These are phyloP conservation scores for Lachancea waltii DNA, from an alignment of 805 yeast species.

Conservation along the genomic window DNA sequence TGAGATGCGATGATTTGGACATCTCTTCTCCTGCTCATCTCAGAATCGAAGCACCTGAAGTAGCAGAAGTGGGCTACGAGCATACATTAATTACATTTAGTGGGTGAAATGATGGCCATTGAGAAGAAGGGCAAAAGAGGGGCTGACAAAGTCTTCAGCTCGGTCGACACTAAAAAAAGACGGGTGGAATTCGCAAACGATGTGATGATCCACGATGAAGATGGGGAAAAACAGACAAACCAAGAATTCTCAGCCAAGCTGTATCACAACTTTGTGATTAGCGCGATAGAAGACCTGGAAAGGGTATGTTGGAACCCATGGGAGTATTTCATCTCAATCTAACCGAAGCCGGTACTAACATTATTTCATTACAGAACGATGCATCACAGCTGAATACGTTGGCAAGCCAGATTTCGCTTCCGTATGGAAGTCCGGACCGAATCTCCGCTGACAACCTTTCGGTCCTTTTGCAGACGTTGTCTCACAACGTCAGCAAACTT, in stretches of 20 bases:
- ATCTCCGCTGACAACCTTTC: conserved; percentile 47
- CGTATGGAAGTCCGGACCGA: conserved; percentile 46
- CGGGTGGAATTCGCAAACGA: conserved; percentile 30
- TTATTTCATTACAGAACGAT: conserved; percentile 35
- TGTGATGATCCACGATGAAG: conserved; percentile 13
- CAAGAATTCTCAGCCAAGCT: conserved; percentile 30
- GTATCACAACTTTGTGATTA: conserved; percentile 44
- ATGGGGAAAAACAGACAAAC: conserved; percentile 9
- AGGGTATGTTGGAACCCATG: conserved; percentile 36
- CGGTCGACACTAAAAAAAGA: conserved; percentile 25
- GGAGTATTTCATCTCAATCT: conserved; percentile 4
- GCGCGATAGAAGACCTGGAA: conserved; percentile 67
- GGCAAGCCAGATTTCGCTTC: conserved; percentile 52
- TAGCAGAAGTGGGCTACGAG: no score
- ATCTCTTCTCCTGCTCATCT: conserved; percentile 4
- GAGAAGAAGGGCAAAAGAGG: conserved; percentile 25
- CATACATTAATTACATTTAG: no score
- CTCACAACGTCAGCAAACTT: conserved; percentile 60
- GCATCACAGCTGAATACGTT: conserved; percentile 50
- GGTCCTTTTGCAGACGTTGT: conserved; percentile 50
- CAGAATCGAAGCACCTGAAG: not conserved
- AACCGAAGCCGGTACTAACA: conserved; percentile 20
- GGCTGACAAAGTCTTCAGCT: conserved; percentile 10
- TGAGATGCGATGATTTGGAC: conserved; percentile 12
- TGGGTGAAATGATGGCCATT: conserved; percentile 27